Base-by-base conservation (phyloP, 129 eudicot genomes). In the Solidago caesia region DNA sequence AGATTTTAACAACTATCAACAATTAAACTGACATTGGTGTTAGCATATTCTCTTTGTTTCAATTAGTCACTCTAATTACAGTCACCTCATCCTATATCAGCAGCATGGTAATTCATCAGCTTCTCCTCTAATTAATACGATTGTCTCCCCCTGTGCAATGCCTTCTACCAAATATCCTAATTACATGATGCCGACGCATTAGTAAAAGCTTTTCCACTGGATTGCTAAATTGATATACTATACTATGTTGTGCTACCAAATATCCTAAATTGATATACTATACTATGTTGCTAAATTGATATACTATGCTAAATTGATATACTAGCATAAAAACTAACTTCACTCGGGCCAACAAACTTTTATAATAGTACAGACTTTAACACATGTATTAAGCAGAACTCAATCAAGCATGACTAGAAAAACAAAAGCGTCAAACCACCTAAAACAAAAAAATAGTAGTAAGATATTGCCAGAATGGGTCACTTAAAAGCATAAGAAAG, bases 131-230 rank as follows among this genome's bases (percentile, higher is more conserved):
- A 13, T 62, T 14, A 27, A 48, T 44, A 47, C 45, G 10, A 7
- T 64, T 63, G 14, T 33, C 47, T 16, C 72, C 5, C 12, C 39
- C 41, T 14, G 27, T 43, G 46, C 41, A 6, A 16, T 39, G 43
- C 42, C 79, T 65, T 51, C 62, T 51, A 64, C 12, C 5, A 74
- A 15, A 16, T 11, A 64, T 44, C 44, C 64, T 49, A 48, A 21
- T 62, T 44, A 62, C 78, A 62, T 29, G 48, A 64, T 56, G 21
- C 21, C 41, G 43, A 63, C 29, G 41, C 75, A 13, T 12, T 63
- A 56, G 21, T 5, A 15, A 15, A 62, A 46, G 61, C 61, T 47
- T 45, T 7, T 25, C 6, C 8, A 33, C 29, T 2, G 42, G 5
- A 41, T 9, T 15, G 6, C 68, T 64, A 9, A 14, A 64, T 21